Evolutionary conservation across 352 stramenopile genomes (phyloP), one percentile per base, ranked within the genome.

Genomic region (Phytophthora hybrid): DNA sequence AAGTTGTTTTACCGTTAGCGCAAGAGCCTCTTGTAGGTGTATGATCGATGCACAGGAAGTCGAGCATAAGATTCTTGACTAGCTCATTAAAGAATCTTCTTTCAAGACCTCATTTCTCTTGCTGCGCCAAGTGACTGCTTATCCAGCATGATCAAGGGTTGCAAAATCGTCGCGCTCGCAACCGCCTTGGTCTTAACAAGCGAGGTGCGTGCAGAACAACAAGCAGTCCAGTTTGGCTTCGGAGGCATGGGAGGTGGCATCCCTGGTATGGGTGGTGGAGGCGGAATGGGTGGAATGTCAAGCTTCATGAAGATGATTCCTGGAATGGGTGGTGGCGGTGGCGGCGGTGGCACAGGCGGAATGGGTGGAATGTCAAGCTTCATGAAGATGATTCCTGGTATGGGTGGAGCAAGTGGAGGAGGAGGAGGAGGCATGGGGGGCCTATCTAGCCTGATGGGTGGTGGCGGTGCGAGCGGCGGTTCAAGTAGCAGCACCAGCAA

Each of bases 351-450:
- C 10, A 46, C 13, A 10, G 39, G 39, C 3, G 39, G 39, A 46
- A 46, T 54, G 47, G 55, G 55, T 11, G 55, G 55, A 6, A 23
- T 61, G 16, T 51, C 55, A 3, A 32, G 32, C 23, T 11, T 61
- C 4, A 61, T 16, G 29, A 61, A 61, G 55, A 61, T 61, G 32
- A 61, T 51, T 31, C 32, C 55, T 34, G 55, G 55, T 0, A 37
- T 44, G 8, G 55, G 55, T 13, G 47, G 47, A 5, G 13, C 47
- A 11, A 32, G 55, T 16, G 47, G 47, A 52, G 14, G 16, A 21
- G 23, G 23, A 26, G n/a, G 18, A 1, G 41, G 41, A 3, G 41
- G 41, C 41, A 49, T 49, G 41, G 41, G 47, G 11, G 47, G 47
- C 29, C 47, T 54, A 6, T 54, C 47, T 16, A 54, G 18, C n/a